Evolutionary conservation across 345 rosid genomes (phyloP).

Genomic region (Stellera chamaejasme): DNA sequence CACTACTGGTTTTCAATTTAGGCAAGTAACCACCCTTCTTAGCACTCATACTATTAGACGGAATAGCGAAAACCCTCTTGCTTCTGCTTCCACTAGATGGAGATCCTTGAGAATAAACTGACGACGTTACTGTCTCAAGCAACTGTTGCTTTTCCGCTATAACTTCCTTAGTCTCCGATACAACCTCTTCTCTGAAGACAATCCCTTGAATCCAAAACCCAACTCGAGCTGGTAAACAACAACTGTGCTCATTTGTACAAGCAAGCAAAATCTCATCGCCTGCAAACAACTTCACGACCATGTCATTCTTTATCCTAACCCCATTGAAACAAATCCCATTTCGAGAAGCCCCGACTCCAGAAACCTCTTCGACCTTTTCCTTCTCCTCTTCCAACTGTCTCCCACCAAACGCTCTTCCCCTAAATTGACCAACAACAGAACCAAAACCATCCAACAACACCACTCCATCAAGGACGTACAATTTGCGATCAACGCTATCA

Average conservation of each 20-base stretch:
- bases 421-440: slow-evolving; percentile 28
- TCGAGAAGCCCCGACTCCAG: slow-evolving; percentile 27
- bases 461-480: slow-evolving; percentile 53
- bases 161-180: slow-evolving; percentile 11
- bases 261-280: slow-evolving; percentile 78
- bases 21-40: slow-evolving; percentile 10
- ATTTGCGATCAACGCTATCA: slow-evolving; percentile 35
- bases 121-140: slow-evolving; percentile 19
- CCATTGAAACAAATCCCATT: slow-evolving; percentile 74
- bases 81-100: slow-evolving; percentile 50
- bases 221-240: slow-evolving; percentile 31
- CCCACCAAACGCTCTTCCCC: slow-evolving; percentile 25
- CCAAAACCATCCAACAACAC: slow-evolving; percentile 12
- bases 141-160: slow-evolving; percentile 13
- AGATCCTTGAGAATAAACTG: slow-evolving; percentile 41
- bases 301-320: slow-evolving; percentile 29
- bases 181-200: slow-evolving; percentile 42
- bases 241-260: slow-evolving; percentile 38
- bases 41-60: slow-evolving; percentile 22
- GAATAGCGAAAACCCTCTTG: slow-evolving; percentile 66
- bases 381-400: slow-evolving; percentile 25
- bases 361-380: slow-evolving; percentile 13
- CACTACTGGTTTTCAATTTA: slow-evolving; percentile 17
- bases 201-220: slow-evolving; percentile 63
- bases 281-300: slow-evolving; percentile 32